Conservation (phyloP, 129 eudicot species). For the Helianthus annuus region HanXRQr2.0-SUNRISE NC_035444.2:19669585-19670084, state of each 20-base stretch:
- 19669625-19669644: background rate
- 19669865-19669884: constrained; percentile 32
- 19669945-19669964: constrained; percentile 21
- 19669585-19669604: constrained; percentile 1
- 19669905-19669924: constrained; percentile 22
- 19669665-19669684: constrained; percentile 29
- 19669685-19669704: constrained; percentile 8
- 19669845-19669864: constrained; percentile 21
- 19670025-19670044: constrained; percentile 35
- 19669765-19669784: constrained; percentile 19
- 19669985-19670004: constrained; percentile 16
- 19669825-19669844: constrained; percentile 15
- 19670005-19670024: constrained; percentile 30
- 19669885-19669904: constrained; percentile 16
- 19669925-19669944: constrained; percentile 1
- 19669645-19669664: constrained; percentile 10
- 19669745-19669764: constrained; percentile 1
- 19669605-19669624: background rate
- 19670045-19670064: constrained; percentile 22
- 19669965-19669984: constrained; percentile 10
- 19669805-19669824: constrained; percentile 11
- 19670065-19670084: constrained; percentile 7
- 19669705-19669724: constrained; percentile 22
- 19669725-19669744: constrained; percentile 27
- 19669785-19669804: constrained; percentile 3